phyloP scores from a whole-genome alignment of 345 rosid genomes.

The Citrus sinensis region DNA sequence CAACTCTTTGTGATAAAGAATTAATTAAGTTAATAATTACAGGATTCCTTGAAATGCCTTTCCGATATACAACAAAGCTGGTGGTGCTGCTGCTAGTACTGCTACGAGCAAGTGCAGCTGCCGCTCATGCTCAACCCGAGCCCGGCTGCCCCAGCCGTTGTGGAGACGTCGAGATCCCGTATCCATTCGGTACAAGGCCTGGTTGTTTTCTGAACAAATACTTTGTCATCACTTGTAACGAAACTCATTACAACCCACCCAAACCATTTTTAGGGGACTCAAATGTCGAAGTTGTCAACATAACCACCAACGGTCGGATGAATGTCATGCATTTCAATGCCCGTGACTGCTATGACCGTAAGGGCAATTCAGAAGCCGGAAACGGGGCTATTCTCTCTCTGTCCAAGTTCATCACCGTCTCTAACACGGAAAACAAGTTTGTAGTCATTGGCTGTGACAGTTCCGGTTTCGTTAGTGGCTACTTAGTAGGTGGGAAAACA shows the following conservation, averaged over 20 bases:
- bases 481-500: too few relatives aligned
- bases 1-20: too few relatives aligned
- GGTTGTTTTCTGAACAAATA: conserved; percentile 22
- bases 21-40: too few relatives aligned
- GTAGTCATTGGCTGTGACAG: conserved; percentile 32
- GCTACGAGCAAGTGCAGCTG: not conserved
- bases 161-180: conserved; percentile 29
- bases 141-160: conserved; percentile 19
- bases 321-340: not conserved
- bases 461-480: not conserved
- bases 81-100: too few relatives aligned
- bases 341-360: not conserved
- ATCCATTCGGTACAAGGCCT: conserved; percentile 31
- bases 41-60: too few relatives aligned
- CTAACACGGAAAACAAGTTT: conserved; percentile 19
- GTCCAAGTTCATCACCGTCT: not conserved
- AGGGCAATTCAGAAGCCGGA: too few relatives aligned
- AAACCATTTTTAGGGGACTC: too few relatives aligned
- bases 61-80: too few relatives aligned
- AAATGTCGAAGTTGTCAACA: not conserved
- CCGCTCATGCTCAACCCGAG: not conserved
- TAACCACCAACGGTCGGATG: conserved; percentile 14
- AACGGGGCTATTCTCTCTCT: fast-evolving
- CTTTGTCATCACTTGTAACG: conserved; percentile 24
- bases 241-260: fast-evolving